phyloP scores from a whole-genome alignment of 2,329 filamentous ascomycete genomes.

The Colletotrichum sp. region DNA sequence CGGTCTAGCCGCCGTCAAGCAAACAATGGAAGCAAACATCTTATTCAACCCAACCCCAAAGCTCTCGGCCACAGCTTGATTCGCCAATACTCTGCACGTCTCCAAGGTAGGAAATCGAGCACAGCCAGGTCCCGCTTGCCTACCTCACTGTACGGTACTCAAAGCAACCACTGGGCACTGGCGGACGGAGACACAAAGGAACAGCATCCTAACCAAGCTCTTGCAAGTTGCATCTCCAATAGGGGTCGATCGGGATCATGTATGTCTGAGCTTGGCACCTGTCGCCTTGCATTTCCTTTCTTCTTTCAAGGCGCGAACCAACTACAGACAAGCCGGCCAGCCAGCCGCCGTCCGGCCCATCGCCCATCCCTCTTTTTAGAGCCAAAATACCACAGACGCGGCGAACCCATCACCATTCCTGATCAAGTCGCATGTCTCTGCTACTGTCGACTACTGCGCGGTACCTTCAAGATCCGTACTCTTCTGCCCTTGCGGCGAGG shows the following conservation, averaged over 20 bases:
- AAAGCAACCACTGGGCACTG: not conserved
- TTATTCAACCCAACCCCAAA: not conserved
- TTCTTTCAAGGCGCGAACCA: not conserved
- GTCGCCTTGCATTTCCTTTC: not conserved
- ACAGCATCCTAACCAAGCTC: not conserved
- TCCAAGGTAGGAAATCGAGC: not conserved
- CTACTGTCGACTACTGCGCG: not conserved
- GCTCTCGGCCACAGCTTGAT: not conserved
- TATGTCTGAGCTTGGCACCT: not conserved
- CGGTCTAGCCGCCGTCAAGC: not conserved
- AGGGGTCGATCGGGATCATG: not conserved
- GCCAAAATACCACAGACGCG: not conserved
- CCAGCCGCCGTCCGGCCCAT: not conserved
- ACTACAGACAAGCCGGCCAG: not conserved
- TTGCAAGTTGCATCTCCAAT: not conserved
- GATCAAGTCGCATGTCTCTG: not conserved
- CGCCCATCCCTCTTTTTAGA: not conserved
- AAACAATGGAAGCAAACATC: constrained; percentile 2
- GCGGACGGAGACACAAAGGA: not conserved
- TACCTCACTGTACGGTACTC: not conserved
- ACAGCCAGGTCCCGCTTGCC: not conserved
- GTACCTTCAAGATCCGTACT: not conserved
- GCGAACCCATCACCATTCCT: constrained; percentile 1
- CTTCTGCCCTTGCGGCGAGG: not conserved
- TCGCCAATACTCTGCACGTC: not conserved